Evolutionary conservation across 2,329 filamentous ascomycete genomes (phyloP).

Genomic region (Verticillium isaacii): DNA sequence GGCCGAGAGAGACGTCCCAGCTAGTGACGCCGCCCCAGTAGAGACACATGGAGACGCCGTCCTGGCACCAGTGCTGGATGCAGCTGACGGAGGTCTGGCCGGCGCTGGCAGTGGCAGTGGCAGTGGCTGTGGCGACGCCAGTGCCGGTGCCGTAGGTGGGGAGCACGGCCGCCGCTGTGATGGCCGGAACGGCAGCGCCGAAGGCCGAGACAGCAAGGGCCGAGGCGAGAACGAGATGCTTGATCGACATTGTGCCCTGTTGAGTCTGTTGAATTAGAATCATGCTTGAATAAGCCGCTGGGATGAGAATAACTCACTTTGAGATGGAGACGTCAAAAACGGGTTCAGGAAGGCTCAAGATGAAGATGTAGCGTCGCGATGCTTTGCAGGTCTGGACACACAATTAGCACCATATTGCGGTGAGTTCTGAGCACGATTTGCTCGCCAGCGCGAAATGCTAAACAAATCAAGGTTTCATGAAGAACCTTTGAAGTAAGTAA

Average conservation of each 20-base stretch:
- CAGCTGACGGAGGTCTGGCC: constrained; percentile 12
- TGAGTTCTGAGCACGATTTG: no score
- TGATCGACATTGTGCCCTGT: neutral
- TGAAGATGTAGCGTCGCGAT: no score
- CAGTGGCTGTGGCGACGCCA: neutral
- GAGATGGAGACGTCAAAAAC: no score
- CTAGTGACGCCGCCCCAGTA: constrained; percentile 24
- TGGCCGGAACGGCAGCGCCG: neutral
- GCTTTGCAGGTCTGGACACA: no score
- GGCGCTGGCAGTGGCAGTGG: neutral
- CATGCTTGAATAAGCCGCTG: no score
- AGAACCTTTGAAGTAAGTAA: no score
- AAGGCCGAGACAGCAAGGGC: neutral
- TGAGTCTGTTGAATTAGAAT: no score
- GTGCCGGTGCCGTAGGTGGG: neutral
- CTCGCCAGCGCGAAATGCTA: no score
- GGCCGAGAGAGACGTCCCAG: constrained; percentile 19
- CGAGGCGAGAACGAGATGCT: neutral
- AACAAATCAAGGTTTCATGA: no score
- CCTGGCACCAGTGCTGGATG: constrained; percentile 18
- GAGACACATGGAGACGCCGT: constrained; percentile 17
- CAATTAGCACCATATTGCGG: no score
- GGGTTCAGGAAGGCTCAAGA: no score
- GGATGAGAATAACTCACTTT: no score
- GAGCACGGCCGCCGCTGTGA: neutral